Evolutionary conservation across 345 rosid species (phyloP).

Genomic region (Psidium friedrichsthalianum): DNA sequence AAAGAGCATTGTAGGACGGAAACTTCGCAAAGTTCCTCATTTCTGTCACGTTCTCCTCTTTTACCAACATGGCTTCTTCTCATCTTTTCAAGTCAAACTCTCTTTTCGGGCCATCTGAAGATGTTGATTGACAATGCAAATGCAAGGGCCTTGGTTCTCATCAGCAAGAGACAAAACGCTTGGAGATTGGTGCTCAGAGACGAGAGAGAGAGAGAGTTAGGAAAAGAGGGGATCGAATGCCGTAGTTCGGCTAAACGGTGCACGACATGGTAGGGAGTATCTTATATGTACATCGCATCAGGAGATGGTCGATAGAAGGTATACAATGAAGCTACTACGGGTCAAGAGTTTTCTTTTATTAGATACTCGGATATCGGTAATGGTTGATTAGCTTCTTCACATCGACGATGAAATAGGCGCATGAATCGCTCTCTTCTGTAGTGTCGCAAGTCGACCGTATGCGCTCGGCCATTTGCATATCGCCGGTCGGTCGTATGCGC

Average conservation of each 20-base stretch:
- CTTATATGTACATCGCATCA: not conserved
- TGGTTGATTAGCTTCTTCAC: not conserved
- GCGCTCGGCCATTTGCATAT: not conserved
- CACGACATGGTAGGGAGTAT: not conserved
- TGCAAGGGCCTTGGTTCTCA: not conserved
- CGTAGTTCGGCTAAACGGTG: not conserved
- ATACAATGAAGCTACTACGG: not conserved
- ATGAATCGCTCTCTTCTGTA: not conserved
- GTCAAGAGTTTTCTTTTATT: accelerated
- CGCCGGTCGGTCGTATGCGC: not conserved
- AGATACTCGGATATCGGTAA: not conserved
- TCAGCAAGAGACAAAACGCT: not conserved
- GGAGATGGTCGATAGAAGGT: not conserved
- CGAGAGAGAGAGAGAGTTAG: not conserved
- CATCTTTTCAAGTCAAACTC: not conserved
- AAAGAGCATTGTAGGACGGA: not conserved
- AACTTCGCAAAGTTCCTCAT: not conserved
- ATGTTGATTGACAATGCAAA: not conserved
- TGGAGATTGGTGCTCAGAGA: not conserved
- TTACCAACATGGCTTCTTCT: not conserved
- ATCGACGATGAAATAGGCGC: not conserved
- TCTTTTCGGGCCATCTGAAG: not conserved
- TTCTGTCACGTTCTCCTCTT: not conserved
- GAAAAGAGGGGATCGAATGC: not conserved
- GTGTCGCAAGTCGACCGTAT: not conserved